Evolutionary conservation across 2,329 filamentous ascomycete species (phyloP), one percentile per base, ranked within the genome.

Genomic region (Coccinonectria pachysandricola): DNA sequence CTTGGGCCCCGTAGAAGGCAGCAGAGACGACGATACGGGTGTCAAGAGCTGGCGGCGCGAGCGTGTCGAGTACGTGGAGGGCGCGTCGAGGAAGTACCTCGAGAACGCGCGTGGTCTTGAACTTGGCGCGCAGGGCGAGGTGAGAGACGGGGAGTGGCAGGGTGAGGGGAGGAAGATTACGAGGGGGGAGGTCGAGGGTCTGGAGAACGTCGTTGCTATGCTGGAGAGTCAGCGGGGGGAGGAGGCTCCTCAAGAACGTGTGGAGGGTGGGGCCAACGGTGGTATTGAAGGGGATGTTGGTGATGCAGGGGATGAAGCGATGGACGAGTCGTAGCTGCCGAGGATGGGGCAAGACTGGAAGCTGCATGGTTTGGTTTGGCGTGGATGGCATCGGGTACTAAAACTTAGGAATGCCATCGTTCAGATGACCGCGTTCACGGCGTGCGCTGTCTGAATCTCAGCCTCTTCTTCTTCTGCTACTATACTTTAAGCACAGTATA

Each of bases 61-160:
- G 50, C 65, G 88, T 34, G 66, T 79, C 30, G 71, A 80, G 39
- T 96, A 96, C 50, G 76, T 96, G 24, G 87, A 95, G 56, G 69
- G 70, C 28, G 77, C 86, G 45, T 82, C 83, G 26, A 65, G 74
- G 40, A 68, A 80, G 33, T 82, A 92, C 49, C 60, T 95, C 20
- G 83, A 93, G 57, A 66, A 59, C 15, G 62, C 73, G 22, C 62
- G 75, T 23, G 80, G 80, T 0, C 57, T 87, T 30, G 78, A 84
- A 43, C 50, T 80, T 17, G 75, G 70, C 3, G 50, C 57, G 5
- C 57, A 68, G 33, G 75, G 75, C 8, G 75, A 75, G 44, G 65
- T 79, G 24, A 64, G 69, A 33, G 74, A 77, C 43, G 75, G 74
- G 8, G 71, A 78, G 48, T 75, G 71, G 70, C 70, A 73, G 44